A percentile compares a stretch with the other conserved stretches of the same genome.
These are phyloP conservation scores for Tuctoria greenei DNA, from an alignment of 176 grass and related monocot species.

Conservation along the genomic window DNA sequence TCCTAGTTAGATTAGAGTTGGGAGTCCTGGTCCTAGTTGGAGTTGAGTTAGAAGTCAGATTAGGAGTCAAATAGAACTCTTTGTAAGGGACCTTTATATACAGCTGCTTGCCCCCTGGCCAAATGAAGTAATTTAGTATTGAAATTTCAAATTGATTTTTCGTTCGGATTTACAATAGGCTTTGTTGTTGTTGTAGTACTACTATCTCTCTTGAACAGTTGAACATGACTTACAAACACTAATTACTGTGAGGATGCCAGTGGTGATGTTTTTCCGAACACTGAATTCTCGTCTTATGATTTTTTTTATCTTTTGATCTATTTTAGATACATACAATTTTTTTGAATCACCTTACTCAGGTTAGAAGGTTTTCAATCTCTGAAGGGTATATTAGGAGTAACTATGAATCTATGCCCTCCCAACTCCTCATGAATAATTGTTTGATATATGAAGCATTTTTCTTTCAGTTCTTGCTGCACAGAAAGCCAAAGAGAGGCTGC, in stretches of 20 bases:
- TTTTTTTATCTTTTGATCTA: not conserved
- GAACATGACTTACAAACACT: not conserved
- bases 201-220: too few species aligned
- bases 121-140: too few species aligned
- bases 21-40: too few species aligned
- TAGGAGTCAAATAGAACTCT: too few species aligned
- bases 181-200: too few species aligned
- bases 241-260: constrained; percentile 33
- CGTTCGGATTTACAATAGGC: too few species aligned
- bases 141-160: too few species aligned
- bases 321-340: constrained; percentile 3
- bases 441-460: constrained; percentile 24
- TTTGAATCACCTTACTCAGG: not conserved
- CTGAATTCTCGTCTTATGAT: constrained; percentile 5
- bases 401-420: not conserved
- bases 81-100: too few species aligned
- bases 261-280: constrained; percentile 20
- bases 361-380: not conserved
- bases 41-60: too few species aligned
- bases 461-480: constrained; percentile 85
- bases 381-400: not conserved
- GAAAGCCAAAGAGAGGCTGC: constrained; percentile 99
- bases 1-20: too few species aligned
- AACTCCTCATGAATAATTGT: constrained; percentile 18
- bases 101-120: too few species aligned